Evolutionary conservation across 202 grass and related monocot species (phyloP), one percentile per base, ranked within the genome.

Genomic region (Cymbopogon flexuosus): DNA sequence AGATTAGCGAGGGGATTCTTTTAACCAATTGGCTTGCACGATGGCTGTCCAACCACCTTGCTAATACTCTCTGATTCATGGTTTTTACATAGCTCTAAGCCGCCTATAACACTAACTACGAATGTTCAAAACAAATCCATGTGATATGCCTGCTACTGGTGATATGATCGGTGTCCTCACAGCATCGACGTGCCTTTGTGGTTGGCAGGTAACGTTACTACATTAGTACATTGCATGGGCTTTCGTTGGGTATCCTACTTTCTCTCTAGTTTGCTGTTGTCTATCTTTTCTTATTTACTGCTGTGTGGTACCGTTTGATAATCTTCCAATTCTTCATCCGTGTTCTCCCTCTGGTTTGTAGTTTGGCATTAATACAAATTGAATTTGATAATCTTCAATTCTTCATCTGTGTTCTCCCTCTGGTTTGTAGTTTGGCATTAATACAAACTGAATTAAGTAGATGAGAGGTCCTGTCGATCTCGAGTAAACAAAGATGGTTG

Each of bases 101-200:
- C 12, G 0, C 13, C 11, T 27, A 27, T 27, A 27, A 27, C 27
- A 27, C 31, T 46, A 15, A 15, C 14, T 46, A 46, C 4, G 43
- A 15, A 15, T 46, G 46, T 49, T 46, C 14, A 33, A 49, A 49
- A 49, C 1, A 49, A 49, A 16, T 49, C 14, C 46, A 49, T 33
- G 31, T 33, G 4, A 33, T 18, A 46, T 46, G 43, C 3, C 43
- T 41, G 65, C 2, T 45, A 43, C 7, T n/a, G 7, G 11, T 31
- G 35, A 16, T 23, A 36, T 5, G 11, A 33, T 33, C 27, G 27
- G 27, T 27, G 27, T 27, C 27, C 27, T 27, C 27, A 1, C 27
- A 27, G 27, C 27, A 72, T 87, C 67, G 23, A 22, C 39, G 49
- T 81, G 5, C 14, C n/a, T n/a, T 45, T 71, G 16, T 78, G n/a